Percentiles rank a stretch among this genome's conserved stretches.
These are phyloP conservation scores for Lepidium africanum DNA, from an alignment of 345 rosid species.

Conservation along the genomic window DNA sequence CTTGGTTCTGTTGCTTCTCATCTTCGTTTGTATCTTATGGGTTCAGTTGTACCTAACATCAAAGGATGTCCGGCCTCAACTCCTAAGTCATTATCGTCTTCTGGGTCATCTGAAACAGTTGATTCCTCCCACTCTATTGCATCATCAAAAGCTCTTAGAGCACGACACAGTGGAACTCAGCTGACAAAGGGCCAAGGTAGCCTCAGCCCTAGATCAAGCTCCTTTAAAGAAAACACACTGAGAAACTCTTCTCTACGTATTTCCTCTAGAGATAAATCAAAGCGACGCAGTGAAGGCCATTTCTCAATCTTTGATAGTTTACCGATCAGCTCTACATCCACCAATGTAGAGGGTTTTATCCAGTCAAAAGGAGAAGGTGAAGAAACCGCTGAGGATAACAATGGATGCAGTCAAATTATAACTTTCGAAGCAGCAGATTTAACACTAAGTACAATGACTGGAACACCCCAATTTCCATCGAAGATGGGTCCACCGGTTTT, in stretches of 20 bases:
- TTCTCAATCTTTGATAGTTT: slow-evolving; percentile 41
- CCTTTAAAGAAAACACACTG: slow-evolving; percentile 60
- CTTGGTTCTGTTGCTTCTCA: slow-evolving; percentile 85
- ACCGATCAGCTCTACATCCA: slow-evolving; percentile 22
- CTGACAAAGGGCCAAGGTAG: slow-evolving; percentile 53
- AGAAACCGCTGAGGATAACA: slow-evolving; percentile 33
- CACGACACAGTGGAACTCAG: slow-evolving; percentile 43
- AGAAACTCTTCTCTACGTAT: slow-evolving; percentile 46
- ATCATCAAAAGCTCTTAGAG: slow-evolving; percentile 42
- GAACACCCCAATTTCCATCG: slow-evolving; percentile 35
- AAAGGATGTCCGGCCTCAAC: slow-evolving; percentile 21
- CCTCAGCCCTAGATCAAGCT: slow-evolving; percentile 76
- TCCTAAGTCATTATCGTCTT: slow-evolving; percentile 8
- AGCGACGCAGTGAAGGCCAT: slow-evolving; percentile 50
- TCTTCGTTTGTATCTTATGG: slow-evolving; percentile 71
- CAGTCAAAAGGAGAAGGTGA: slow-evolving; percentile 29
- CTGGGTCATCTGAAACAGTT: slow-evolving; percentile 1
- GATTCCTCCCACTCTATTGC: slow-evolving; percentile 14
- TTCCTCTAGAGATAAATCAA: slow-evolving; percentile 57
- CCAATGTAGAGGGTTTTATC: slow-evolving; percentile 26
- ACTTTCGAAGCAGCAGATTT: slow-evolving; percentile 1
- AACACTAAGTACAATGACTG: slow-evolving; percentile 17
- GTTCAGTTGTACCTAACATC: slow-evolving; percentile 37
- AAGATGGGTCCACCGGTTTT: slow-evolving; percentile 37
- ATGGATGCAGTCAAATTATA: neutral